Percentiles rank a stretch among this genome's conserved stretches.
phyloP scores from a whole-genome alignment of 2,329 filamentous ascomycete genomes.

The Calonectria multiphialidica region DNA sequence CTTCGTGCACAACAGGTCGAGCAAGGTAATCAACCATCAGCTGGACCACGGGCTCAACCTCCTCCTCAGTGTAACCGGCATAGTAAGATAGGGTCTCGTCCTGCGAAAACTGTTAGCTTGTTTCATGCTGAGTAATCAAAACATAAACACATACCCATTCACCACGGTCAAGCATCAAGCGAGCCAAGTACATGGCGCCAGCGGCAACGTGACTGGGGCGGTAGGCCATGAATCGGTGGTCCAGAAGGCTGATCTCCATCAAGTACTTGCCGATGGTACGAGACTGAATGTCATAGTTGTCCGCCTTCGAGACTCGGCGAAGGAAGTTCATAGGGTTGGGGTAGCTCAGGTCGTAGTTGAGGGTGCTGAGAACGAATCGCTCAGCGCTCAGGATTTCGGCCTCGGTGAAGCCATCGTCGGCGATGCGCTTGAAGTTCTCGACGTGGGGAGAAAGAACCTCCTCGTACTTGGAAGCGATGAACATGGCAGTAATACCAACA shows the following conservation, averaged over 20 bases:
- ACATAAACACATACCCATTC: constrained; percentile 81
- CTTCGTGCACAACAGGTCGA: constrained; percentile 90
- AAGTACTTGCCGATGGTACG: constrained; percentile 98
- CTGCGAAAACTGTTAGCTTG: constrained; percentile 58
- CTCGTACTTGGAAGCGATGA: constrained; percentile 99
- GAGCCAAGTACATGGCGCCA: constrained; percentile 93
- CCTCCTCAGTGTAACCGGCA: constrained; percentile 90
- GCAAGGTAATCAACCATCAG: constrained; percentile 98
- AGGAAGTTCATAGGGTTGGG: constrained; percentile 99
- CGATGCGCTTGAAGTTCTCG: constrained; percentile 95
- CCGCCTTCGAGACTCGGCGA: constrained; percentile 97
- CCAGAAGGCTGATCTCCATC: constrained; percentile 95
- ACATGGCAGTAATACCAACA: constrained; percentile 98
- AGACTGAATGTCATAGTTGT: constrained; percentile 99
- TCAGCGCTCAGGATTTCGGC: constrained; percentile 97
- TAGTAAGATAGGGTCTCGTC: constrained; percentile 91
- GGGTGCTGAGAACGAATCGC: constrained; percentile 88
- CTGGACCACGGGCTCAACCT: constrained; percentile 91
- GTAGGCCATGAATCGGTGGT: constrained; percentile 92
- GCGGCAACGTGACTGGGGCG: constrained; percentile 92
- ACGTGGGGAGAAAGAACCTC: constrained; percentile 98
- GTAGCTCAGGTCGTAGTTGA: constrained; percentile 98
- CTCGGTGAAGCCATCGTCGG: constrained; percentile 95
- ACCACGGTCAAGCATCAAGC: constrained; percentile 89
- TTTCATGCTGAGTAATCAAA: neutral